Evolutionary conservation across 305 asterid genomes (phyloP).

Genomic region (Plantago coronopus): DNA sequence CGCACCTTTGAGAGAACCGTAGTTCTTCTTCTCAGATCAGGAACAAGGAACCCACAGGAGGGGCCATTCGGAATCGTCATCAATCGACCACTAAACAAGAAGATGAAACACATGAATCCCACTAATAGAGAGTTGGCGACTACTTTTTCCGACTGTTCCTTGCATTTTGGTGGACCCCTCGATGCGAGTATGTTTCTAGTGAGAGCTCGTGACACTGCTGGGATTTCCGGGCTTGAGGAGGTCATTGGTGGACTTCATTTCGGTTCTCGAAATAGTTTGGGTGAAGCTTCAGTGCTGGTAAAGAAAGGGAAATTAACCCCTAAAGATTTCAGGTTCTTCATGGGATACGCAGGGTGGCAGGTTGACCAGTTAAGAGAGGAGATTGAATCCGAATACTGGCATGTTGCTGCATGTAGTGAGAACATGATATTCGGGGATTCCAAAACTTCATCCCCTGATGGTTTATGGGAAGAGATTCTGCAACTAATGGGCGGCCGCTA

Average conservation of each 20-base stretch:
- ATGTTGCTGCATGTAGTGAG: constrained; percentile 83
- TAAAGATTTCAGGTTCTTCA: constrained; percentile 77
- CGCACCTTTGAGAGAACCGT: constrained; percentile 82
- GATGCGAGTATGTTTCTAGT: constrained; percentile 83
- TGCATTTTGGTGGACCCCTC: constrained; percentile 97
- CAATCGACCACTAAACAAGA: constrained; percentile 80
- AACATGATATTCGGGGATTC: constrained; percentile 53
- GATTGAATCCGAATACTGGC: constrained; percentile 77
- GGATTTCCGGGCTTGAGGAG: constrained; percentile 56
- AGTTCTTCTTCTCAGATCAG: constrained; percentile 82
- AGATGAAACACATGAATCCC: constrained; percentile 81
- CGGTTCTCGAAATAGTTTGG: constrained; percentile 78
- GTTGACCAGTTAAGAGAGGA: constrained; percentile 77
- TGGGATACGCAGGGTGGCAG: constrained; percentile 96
- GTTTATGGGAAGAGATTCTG: constrained; percentile 86
- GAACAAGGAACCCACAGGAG: constrained; percentile 79
- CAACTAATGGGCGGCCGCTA: constrained; percentile 92
- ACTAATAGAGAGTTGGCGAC: constrained; percentile 64
- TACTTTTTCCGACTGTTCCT: constrained; percentile 72
- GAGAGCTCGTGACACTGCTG: constrained; percentile 39
- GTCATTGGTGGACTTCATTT: constrained; percentile 69
- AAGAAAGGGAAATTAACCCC: constrained; percentile 61
- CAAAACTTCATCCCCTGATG: constrained; percentile 46
- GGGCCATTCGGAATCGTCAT: constrained; percentile 89
- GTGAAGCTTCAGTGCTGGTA: constrained; percentile 64